These are phyloP conservation scores for Graphiopsis chlorocephala DNA, from an alignment of 2,329 filamentous ascomycete genomes.

Conservation along the genomic window DNA sequence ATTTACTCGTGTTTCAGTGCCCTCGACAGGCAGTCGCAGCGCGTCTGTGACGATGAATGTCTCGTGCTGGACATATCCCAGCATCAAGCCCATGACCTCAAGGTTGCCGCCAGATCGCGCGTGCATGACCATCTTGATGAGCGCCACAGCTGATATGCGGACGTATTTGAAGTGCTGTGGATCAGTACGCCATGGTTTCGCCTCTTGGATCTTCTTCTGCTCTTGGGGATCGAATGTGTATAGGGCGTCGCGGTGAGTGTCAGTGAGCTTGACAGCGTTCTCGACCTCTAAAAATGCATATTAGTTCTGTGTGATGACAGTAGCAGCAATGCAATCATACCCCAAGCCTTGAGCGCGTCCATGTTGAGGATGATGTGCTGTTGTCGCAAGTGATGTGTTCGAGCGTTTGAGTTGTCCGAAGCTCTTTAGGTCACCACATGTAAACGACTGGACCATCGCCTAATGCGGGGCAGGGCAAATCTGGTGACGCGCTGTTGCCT, in stretches of 20 bases:
- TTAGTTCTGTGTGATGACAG: conserved; percentile 14
- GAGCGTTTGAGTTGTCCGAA: neutral
- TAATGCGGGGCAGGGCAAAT: neutral
- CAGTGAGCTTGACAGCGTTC: conserved; percentile 76
- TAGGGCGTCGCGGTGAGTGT: conserved; percentile 83
- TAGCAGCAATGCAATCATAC: conserved; percentile 37
- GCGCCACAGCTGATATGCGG: conserved; percentile 86
- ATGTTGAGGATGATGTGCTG: conserved; percentile 23
- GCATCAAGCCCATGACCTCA: conserved; percentile 98
- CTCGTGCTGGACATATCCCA: conserved; percentile 83
- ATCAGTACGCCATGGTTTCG: conserved; percentile 73
- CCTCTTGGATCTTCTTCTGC: conserved; percentile 63
- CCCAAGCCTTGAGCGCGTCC: conserved; percentile 59
- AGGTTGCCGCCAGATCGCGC: conserved; percentile 88
- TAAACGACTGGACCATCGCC: neutral
- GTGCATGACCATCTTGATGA: conserved; percentile 99
- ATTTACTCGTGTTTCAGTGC: conserved; percentile 97
- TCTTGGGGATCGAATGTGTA: conserved; percentile 74
- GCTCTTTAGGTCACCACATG: neutral
- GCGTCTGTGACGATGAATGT: conserved; percentile 91
- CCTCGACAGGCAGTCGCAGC: conserved; percentile 90
- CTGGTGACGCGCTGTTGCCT: neutral
- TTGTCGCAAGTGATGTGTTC: conserved; percentile 1
- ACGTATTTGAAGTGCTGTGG: conserved; percentile 89
- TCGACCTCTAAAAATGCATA: conserved; percentile 66